Base-by-base conservation (phyloP, 441 rosid species). In the Aquilaria agallochum region DNA sequence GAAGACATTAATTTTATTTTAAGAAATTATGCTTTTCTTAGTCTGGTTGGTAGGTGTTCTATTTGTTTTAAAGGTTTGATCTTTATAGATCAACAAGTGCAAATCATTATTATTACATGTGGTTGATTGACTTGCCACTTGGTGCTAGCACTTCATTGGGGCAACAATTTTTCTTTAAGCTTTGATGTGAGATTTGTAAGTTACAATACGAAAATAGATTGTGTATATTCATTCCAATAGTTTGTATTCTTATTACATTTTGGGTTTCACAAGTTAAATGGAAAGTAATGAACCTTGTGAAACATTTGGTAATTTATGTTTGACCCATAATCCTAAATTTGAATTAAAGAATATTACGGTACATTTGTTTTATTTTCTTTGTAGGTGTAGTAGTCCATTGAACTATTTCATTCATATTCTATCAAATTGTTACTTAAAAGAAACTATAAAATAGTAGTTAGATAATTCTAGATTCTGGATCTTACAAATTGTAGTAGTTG, bases 131-230 rank as follows among this genome's bases (percentile, higher is more conserved):
- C 75, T 76, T 88, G 51, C 76, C 15, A 15, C 15, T 15, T 15
- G 15, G 15, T 15, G 15, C 15, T 94, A 64, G 97, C 95, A 7
- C 74, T 91, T 57, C 96, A 96, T 49, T 96, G 99, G 45, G 98
- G 95, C 40, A 85, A 88, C 68, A 79, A 78, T 84, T 91, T 84
- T 67, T 94, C 97, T 51, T 71, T 94, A 76, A 60, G 83, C 66
- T 73, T 94, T 73, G 96, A 89, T 62, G 96, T 15, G 79, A 69
- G 96, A 94, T 73, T 72, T 91, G 97, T 94, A 81, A 89, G 96
- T 78, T 58, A 60, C 77, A 54, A 50, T 73, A 46, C 31, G 15
- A 15, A 15, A 15, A 15, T 15, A 15, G 15, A 15, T 15, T 15
- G 15, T 15, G 15, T 15, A 15, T 15, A 15, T 15, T 7, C 15